phyloP scores from a whole-genome alignment of 371 early-diverging fungal genomes.

The Cokeromyces recurvatus region DNA sequence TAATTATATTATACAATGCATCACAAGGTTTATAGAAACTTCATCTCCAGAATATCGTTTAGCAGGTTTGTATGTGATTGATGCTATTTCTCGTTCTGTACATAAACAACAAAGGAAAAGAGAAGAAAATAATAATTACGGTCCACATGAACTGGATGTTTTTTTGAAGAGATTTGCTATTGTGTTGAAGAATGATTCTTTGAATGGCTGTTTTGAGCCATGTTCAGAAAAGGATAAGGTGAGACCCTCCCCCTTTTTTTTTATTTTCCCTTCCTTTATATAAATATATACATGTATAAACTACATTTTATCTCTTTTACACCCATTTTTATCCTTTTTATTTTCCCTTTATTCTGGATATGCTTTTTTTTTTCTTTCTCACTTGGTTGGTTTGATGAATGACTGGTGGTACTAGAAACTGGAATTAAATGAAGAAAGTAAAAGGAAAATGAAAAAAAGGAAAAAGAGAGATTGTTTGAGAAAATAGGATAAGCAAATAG shows the following conservation, averaged over 20 bases:
- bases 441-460: no score
- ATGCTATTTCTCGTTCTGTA: constrained; percentile 56
- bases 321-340: not conserved
- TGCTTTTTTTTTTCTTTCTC: no score
- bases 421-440: no score
- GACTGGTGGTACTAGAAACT: no score
- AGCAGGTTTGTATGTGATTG: constrained; percentile 66
- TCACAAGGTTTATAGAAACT: constrained; percentile 49
- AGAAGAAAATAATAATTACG: constrained; percentile 20
- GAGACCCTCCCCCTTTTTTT: constrained; percentile 12
- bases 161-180: constrained; percentile 39
- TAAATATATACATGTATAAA: not conserved
- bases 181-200: constrained; percentile 28
- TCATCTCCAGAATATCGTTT: constrained; percentile 58
- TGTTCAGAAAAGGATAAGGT: constrained; percentile 48
- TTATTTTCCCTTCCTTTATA: no score
- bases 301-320: no score
- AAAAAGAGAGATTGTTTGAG: no score
- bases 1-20: constrained; percentile 52
- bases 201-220: constrained; percentile 27
- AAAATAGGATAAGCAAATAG: no score
- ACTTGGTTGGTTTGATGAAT: no score
- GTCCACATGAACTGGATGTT: constrained; percentile 19
- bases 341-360: no score
- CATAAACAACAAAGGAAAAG: constrained; percentile 34